Base-by-base conservation (phyloP, 345 rosid species). In the Rhizophora mangle region DNA sequence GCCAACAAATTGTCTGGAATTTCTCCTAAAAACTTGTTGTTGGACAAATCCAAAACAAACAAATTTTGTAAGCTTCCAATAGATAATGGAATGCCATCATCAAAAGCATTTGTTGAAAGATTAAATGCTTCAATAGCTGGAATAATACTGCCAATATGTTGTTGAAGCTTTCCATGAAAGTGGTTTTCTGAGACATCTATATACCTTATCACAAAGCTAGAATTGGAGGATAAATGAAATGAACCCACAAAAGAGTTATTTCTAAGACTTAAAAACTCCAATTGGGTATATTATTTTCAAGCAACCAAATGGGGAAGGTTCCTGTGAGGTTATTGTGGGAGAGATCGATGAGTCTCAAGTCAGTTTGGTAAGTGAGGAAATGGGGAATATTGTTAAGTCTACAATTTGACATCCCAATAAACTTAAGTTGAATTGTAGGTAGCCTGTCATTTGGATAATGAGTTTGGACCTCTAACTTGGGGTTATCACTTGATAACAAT, bases 231-330 rank as follows among this genome's bases (percentile, higher is more conserved):
- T 11, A 65, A 51, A 27, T 51, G 8, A 18, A 65, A 65, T 22
- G n/a, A 15, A 27, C 59, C 43, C 19, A 10, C 0, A 6, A 65
- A 65, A 30, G 68, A 65, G 20, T 65, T 65, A 29, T 30, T 30
- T 51, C 26, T 65, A 18, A 65, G 37, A 51, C 15, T 27, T 6
- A 51, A 34, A 8, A 15, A 8, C 5, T 49, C 39, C 24, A 65
- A 51, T 6, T 51, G 19, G 15, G n/a, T 16, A 18, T 65, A 18
- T 65, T 65, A 43, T 65, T 65, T 30, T 51, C 27, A 9, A 65
- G 68, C 29, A 65, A 30, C 68, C 68, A 65, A 10, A 7, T 47
- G 8, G 59, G 68, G 58, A 65, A 65, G 9, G 19, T 30, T 65
- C 43, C 58, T 27, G 24, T 30, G 4, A 65, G 4, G 7, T 30